Evolutionary conservation across 2,329 filamentous ascomycete species (phyloP), one percentile per base, ranked within the genome.

Genomic region (Domatiomyces globalis): DNA sequence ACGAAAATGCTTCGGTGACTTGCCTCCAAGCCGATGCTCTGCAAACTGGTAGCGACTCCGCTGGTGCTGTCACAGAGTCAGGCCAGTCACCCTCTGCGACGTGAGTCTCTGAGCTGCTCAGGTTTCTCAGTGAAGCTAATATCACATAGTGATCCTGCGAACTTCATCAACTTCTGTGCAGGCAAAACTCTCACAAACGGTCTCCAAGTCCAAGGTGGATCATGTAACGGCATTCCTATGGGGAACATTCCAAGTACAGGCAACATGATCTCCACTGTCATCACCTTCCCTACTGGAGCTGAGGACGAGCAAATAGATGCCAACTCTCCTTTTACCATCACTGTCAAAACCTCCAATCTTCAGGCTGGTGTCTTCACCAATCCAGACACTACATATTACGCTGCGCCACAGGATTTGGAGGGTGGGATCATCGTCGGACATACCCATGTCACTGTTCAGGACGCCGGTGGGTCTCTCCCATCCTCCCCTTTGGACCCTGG

Each of bases 81-180:
- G 51, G 53, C 43, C 55, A 56, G 43, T 45, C 56, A 9, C 42
- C 51, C 45, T 58, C 56, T 4, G 49, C 50, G 5, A 59, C 57
- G 56, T 58, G 49, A 39, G 56, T 56, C 25, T 46, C 15, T 33
- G 22, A 15, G 17, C 43, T 19, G 19, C 20, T 15, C 52, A 33
- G 45, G 1, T 45, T 10, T 45, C 10, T 20, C 19, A 17, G 6
- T 6, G 39, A 39, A 17, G 39, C 50, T 56, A 29, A 55, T 52
- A 15, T 43, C 42, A 22, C 9, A 7, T 29, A 59, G 58, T 49
- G 54, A 76, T 53, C 48, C 63, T 18, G 69, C 70, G 62, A 79
- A 79, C 66, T 79, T 79, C 63, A 79, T 79, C 70, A 79, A 79
- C 67, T 75, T 79, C 64, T 80, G 77, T 61, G 61, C 66, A 5